These are phyloP conservation scores for Fusarium sp. DNA, from an alignment of 2,329 filamentous ascomycete species.

Conservation along the genomic window DNA sequence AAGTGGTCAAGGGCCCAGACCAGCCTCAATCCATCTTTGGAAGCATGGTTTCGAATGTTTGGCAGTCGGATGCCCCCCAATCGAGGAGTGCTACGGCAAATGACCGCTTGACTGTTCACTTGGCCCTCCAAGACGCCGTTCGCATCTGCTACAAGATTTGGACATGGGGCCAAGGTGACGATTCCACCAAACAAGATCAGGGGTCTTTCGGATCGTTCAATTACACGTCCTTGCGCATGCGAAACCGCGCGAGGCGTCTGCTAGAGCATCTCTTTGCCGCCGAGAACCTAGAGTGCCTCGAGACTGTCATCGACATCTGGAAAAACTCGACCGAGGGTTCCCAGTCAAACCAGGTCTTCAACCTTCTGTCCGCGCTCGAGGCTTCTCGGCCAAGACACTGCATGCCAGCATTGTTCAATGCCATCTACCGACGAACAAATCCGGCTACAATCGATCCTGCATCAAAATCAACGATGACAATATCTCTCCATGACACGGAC, in stretches of 20 bases:
- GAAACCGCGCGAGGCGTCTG: conserved; percentile 87
- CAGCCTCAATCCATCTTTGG: conserved; percentile 90
- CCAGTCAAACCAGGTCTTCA: conserved; percentile 76
- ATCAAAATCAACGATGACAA: conserved; percentile 88
- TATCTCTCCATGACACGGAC: conserved; percentile 84
- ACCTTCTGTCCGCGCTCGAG: conserved; percentile 89
- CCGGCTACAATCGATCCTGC: conserved; percentile 81
- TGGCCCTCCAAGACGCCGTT: conserved; percentile 97
- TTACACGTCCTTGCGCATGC: conserved; percentile 91
- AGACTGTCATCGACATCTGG: conserved; percentile 92
- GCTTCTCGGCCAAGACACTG: conserved; percentile 91
- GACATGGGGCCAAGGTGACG: conserved; percentile 84
- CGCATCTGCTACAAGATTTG: conserved; percentile 93
- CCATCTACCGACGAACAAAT: conserved; percentile 94
- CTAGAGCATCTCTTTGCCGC: conserved; percentile 93
- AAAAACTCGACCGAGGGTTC: conserved; percentile 62
- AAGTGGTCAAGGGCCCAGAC: conserved; percentile 80
- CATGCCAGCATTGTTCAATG: conserved; percentile 94
- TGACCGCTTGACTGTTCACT: conserved; percentile 88
- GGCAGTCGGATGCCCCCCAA: conserved; percentile 81
- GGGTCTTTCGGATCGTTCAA: conserved; percentile 84
- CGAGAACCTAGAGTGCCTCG: conserved; percentile 91
- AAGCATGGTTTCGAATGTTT: conserved; percentile 93
- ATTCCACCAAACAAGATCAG: conserved; percentile 69
- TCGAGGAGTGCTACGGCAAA: conserved; percentile 90